Percentiles rank a stretch among this genome's conserved stretches.
Conservation (phyloP, 345 rosid species). For the Sisymbrium irio region DNA sequence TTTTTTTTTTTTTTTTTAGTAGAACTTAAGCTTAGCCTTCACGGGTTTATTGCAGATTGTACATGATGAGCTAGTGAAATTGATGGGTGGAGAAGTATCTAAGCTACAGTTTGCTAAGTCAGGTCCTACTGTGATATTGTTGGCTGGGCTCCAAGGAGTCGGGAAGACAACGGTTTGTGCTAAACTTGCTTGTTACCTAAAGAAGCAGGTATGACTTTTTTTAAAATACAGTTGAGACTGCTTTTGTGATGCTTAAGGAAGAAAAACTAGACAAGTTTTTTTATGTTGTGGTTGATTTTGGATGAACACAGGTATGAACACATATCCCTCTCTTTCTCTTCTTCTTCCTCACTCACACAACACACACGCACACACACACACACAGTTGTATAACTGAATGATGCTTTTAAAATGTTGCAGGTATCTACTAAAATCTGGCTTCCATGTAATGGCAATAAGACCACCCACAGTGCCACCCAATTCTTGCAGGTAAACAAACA, state of each 20-base stretch:
- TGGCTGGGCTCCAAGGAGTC: too few species aligned
- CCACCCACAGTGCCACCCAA: slow-evolving; percentile 98
- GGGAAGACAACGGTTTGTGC: too few species aligned
- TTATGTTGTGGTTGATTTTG: not conserved
- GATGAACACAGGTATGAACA: slow-evolving; percentile 1
- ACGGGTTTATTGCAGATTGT: too few species aligned
- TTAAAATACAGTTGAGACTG: too few species aligned
- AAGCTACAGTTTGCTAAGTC: too few species aligned
- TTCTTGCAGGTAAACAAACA: slow-evolving; percentile 68
- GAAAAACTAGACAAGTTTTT: not conserved
- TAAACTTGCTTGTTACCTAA: too few species aligned
- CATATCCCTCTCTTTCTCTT: slow-evolving; percentile 27
- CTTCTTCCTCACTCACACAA: not conserved
- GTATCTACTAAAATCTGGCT: slow-evolving; percentile 74
- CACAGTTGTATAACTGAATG: slow-evolving; percentile 2
- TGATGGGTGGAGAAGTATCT: too few species aligned
- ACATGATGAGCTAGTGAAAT: too few species aligned
- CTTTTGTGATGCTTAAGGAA: not conserved
- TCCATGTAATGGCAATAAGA: slow-evolving; percentile 88
- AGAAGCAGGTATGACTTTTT: too few species aligned
- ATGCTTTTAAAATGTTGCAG: slow-evolving; percentile 37
- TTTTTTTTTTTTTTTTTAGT: too few species aligned
- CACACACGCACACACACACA: not conserved
- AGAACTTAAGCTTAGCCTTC: too few species aligned
- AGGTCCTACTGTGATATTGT: too few species aligned